These are phyloP conservation scores for Lunasporangiospora selenospora DNA, from an alignment of 192 early-diverging fungal species.

Conservation along the genomic window DNA sequence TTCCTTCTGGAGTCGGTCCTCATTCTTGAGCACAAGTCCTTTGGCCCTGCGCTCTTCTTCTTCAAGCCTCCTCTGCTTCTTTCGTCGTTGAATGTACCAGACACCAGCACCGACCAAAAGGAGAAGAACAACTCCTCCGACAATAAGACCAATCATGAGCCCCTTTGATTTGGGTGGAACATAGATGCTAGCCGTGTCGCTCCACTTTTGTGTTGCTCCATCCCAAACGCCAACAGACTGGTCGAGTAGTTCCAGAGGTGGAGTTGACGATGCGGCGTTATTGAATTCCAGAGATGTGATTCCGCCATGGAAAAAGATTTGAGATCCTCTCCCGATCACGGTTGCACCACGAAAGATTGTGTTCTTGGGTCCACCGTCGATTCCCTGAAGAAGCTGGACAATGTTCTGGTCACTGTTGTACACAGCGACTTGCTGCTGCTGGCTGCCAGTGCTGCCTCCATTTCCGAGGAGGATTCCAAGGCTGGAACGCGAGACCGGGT, in stretches of 20 bases:
- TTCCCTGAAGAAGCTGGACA: background rate
- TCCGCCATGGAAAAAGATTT: constrained; percentile 41
- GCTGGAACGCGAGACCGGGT: background rate
- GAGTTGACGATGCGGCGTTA: background rate
- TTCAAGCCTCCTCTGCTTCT: constrained; percentile 5
- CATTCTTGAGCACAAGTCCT: constrained; percentile 36
- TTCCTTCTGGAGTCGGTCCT: constrained; percentile 36
- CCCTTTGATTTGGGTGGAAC: constrained; percentile 20
- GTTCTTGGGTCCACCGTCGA: constrained; percentile 21
- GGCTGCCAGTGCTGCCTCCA: constrained; percentile 14
- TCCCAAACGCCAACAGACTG: constrained; percentile 20
- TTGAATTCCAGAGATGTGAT: constrained; percentile 4
- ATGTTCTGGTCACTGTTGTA: constrained; percentile 1
- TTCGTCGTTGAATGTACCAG: constrained; percentile 14
- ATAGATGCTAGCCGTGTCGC: constrained; percentile 2
- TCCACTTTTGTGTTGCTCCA: constrained; percentile 18
- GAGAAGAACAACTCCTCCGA: constrained; percentile 9
- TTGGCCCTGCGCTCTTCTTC: constrained; percentile 32
- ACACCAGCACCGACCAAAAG: constrained; percentile 8
- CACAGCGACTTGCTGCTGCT: constrained; percentile 9
- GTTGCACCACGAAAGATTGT: constrained; percentile 28
- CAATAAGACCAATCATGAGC: constrained; percentile 34
- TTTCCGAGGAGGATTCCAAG: constrained; percentile 37
- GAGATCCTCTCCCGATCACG: constrained; percentile 18
- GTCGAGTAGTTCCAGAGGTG: constrained; percentile 7